A percentile compares a stretch with the other conserved stretches of the same genome.
Evolutionary conservation across 495 filamentous ascomycete genomes (phyloP).

Genomic region (Elasticomyces elasticus): DNA sequence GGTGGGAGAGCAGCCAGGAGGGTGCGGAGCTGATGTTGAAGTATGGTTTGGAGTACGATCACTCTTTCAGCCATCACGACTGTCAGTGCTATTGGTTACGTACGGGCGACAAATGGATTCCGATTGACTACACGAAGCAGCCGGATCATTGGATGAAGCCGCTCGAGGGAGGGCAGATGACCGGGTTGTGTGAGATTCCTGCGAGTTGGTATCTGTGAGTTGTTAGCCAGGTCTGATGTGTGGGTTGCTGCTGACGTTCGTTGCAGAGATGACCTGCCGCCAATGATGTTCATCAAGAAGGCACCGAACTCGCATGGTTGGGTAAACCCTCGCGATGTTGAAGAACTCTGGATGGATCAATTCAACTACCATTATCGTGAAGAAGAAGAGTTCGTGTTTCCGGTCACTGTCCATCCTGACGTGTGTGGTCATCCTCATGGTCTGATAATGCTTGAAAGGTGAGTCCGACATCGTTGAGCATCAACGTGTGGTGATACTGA

Average conservation of each 20-base stretch:
- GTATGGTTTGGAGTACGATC: slow-evolving; percentile 36
- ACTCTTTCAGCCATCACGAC: slow-evolving; percentile 45
- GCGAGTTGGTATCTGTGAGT: slow-evolving; percentile 43
- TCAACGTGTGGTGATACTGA: background rate
- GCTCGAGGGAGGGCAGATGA: slow-evolving; percentile 35
- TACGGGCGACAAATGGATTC: slow-evolving; percentile 37
- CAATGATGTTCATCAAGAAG: slow-evolving; percentile 50
- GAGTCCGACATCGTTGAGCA: no score
- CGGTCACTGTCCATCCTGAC: slow-evolving; percentile 52
- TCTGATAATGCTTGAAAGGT: slow-evolving; percentile 47
- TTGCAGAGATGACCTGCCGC: slow-evolving; percentile 30
- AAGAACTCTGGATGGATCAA: slow-evolving; percentile 49
- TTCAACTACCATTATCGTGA: slow-evolving; percentile 54
- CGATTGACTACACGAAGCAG: slow-evolving; percentile 44
- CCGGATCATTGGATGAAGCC: slow-evolving; percentile 50
- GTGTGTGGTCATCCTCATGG: slow-evolving; percentile 43
- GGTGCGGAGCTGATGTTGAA: slow-evolving; percentile 40
- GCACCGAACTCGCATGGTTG: slow-evolving; percentile 46
- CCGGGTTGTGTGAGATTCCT: slow-evolving; percentile 47
- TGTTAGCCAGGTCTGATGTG: background rate
- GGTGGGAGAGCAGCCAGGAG: slow-evolving; percentile 44
- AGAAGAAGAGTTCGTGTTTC: slow-evolving; percentile 53
- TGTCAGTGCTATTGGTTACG: slow-evolving; percentile 48
- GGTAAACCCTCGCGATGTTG: slow-evolving; percentile 46
- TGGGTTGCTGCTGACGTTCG: background rate